Evolutionary conservation across 352 stramenopile species (phyloP), one percentile per base, ranked within the genome.

Genomic region (Globisporangium barbulae): DNA sequence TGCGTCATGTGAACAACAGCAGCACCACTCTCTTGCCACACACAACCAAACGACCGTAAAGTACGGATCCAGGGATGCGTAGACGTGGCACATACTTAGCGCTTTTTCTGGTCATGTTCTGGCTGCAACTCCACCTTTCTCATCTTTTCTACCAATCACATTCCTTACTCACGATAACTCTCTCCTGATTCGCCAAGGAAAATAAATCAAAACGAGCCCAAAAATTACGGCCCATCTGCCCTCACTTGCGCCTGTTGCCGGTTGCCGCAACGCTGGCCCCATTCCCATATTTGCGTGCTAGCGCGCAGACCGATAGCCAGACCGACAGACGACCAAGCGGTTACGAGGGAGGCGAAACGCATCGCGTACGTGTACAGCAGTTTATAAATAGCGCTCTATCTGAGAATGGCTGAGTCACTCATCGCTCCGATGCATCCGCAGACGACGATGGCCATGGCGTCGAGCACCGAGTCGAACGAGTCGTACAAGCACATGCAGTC

Each of bases 401-500:
- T 54, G 25, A 33, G 19, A 17, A 53, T 33, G 25, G 12, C 22
- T 3, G 21, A 53, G 19, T 50, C 48, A 37, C 30, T 54, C 13
- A 35, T n/a, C 25, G 15, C 9, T 54, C 50, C 42, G 12, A 47
- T n/a, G 13, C 41, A 21, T 55, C 25, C 31, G 49, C 49, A 55
- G 49, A 19, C 22, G 31, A 35, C 15, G 28, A 47, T 39, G 56
- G 30, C 39, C 39, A 54, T 57, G 58, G 31, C 15, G n/a, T 31
- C 58, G 45, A 64, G n/a, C 45, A 28, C 58, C 31, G 41, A 57
- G 30, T 42, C 33, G 21, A 25, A 67, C 30, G 65, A 77, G 25
- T 35, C 71, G 63, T 82, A 82, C 64, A 73, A 80, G 53, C 59
- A 63, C 19, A 73, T 85, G 19, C 52, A 58, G 64, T 85, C 76